Evolutionary conservation across 768 basidiomycete genomes (phyloP), one percentile per base, ranked within the genome.

Genomic region (Lactifluus hygrophoroides): DNA sequence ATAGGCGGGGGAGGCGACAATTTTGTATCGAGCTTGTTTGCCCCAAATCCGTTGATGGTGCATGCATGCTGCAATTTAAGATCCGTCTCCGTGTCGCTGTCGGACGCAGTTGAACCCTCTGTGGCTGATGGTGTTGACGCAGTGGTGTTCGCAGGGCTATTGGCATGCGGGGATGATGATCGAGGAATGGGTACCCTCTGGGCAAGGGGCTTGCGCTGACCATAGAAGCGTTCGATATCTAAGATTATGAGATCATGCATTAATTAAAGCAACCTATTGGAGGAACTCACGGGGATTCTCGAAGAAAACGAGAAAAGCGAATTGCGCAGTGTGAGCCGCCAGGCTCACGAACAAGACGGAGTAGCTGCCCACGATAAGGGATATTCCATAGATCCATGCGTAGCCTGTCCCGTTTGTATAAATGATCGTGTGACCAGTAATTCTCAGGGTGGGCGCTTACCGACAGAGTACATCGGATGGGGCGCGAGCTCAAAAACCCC

Each of bases 381-480:
- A 95, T 21, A 97, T 78, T 23, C 96, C 96, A 68, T 98, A 99
- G 69, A 96, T 95, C 8, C 94, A 93, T n/a, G 92, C 90, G 65
- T 93, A 93, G n/a, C 89, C 89, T 90, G 55, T 10, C 42, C 19
- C n/a, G 42, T 19, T 57, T 34, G 38, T 14, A 9, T 58, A 32
- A 49, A 40, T 17, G 66, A 48, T 38, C 42, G 3, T 17, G 32
- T 8, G 16, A 38, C 11, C 43, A 32, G 30, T 19, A 45, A 43
- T 23, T 23, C 9, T 5, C 8, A 21, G 16, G 32, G 37, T 3
- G 56, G 34, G 28, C 37, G 40, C 73, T 30, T 76, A 74, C 84
- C 84, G 57, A 93, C 90, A 27, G 91, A 94, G 71, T 97, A 97
- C 95, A 98, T 97, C 0, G 95, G 89, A 67, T 92, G 90, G 2